These are phyloP conservation scores for Testicularia cyperi DNA, from an alignment of 1,284 basidiomycete genomes.

Conservation along the genomic window DNA sequence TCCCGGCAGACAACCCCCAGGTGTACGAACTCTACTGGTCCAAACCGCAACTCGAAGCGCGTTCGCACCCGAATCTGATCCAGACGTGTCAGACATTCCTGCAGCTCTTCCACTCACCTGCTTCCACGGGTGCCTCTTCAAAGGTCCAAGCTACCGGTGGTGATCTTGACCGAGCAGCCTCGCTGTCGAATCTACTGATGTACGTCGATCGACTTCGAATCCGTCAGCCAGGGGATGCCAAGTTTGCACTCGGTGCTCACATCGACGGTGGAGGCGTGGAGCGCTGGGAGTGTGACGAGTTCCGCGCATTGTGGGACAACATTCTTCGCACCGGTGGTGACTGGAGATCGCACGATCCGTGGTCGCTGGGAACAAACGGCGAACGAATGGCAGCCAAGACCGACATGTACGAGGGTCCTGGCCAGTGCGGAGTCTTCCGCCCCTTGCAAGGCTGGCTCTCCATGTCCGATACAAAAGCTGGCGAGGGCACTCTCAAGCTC, in stretches of 20 bases:
- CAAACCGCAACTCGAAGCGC: constrained; percentile 27
- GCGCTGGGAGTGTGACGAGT: constrained; percentile 73
- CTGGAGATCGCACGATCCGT: constrained; percentile 64
- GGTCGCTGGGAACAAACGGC: constrained; percentile 27
- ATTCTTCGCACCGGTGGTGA: constrained; percentile 65
- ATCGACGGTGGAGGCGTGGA: constrained; percentile 76
- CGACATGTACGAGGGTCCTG: constrained; percentile 59
- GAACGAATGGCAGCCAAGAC: constrained; percentile 38
- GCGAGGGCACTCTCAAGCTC: constrained; percentile 74
- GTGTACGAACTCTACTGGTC: constrained; percentile 53
- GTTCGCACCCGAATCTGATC: constrained; percentile 34
- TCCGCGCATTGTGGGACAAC: constrained; percentile 66
- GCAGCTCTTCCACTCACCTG: constrained; percentile 37
- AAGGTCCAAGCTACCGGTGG: too few species aligned
- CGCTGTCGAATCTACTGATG: constrained; percentile 68
- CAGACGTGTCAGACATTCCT: constrained; percentile 27
- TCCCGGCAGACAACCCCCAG: constrained; percentile 44
- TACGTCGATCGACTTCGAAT: constrained; percentile 78
- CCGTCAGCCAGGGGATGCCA: constrained; percentile 70
- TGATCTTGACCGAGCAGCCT: constrained; percentile 61
- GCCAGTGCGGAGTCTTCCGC: constrained; percentile 72
- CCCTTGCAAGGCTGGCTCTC: constrained; percentile 76
- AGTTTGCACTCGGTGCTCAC: constrained; percentile 74
- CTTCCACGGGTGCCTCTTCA: background rate
- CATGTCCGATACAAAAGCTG: constrained; percentile 65